phyloP scores from a whole-genome alignment of 352 stramenopile genomes.

The Phytophthora litchii region DNA sequence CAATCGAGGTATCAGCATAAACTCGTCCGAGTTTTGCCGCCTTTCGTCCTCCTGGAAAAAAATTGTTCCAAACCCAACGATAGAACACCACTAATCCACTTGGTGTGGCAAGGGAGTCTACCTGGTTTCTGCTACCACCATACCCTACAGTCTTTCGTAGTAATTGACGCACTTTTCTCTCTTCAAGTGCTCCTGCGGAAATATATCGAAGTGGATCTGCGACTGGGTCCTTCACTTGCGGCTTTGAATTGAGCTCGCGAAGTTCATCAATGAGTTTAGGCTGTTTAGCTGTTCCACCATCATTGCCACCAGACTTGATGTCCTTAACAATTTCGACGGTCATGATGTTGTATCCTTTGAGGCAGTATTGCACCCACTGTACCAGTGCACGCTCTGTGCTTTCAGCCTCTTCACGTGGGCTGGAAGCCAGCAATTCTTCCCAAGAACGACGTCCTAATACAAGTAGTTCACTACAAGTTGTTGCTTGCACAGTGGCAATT shows the following conservation, averaged over 20 bases:
- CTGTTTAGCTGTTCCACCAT: slow-evolving; percentile 11
- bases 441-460: slow-evolving; percentile 56
- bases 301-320: slow-evolving; percentile 48
- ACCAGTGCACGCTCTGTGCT: slow-evolving; percentile 45
- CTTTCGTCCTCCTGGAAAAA: slow-evolving; percentile 20
- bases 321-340: slow-evolving; percentile 76
- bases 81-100: slow-evolving; percentile 1
- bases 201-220: slow-evolving; percentile 22
- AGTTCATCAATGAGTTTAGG: slow-evolving; percentile 48
- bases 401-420: slow-evolving; percentile 45
- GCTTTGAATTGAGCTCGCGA: slow-evolving; percentile 27
- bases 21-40: slow-evolving; percentile 15
- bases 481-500: slow-evolving; percentile 70
- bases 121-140: slow-evolving; percentile 3
- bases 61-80: slow-evolving; percentile 10
- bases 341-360: slow-evolving; percentile 78
- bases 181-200: slow-evolving; percentile 39
- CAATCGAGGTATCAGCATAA: slow-evolving; percentile 15
- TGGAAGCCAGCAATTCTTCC: slow-evolving; percentile 54
- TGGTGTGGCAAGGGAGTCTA: not conserved
- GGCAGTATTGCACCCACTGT: slow-evolving; percentile 63
- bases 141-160: slow-evolving; percentile 36
- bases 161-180: slow-evolving; percentile 47
- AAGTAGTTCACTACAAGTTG: slow-evolving; percentile 66
- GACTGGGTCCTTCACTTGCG: not conserved